These are phyloP conservation scores for Chlamydomonas sphaeroides DNA, from an alignment of 139 green algal genomes.

Conservation along the genomic window DNA sequence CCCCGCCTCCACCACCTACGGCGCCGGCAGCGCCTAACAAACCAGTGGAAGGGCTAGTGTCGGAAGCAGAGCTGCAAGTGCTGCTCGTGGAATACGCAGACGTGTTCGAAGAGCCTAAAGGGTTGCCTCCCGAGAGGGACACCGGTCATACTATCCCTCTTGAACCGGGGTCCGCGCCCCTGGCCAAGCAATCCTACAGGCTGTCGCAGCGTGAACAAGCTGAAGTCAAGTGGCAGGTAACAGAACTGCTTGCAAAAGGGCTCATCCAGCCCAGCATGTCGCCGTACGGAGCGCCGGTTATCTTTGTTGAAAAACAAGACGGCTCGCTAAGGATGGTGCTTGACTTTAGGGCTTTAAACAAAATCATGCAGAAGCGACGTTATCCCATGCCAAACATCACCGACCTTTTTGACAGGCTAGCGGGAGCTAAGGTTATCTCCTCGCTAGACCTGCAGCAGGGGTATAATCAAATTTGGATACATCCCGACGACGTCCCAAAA, in stretches of 20 bases:
- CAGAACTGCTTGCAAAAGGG: constrained; percentile 3
- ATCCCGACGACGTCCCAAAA: background rate
- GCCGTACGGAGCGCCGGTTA: constrained; percentile 51
- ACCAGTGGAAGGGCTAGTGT: too few species aligned
- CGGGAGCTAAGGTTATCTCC: background rate
- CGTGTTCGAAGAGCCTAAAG: too few species aligned
- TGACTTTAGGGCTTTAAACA: constrained; percentile 49
- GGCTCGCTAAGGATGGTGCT: constrained; percentile 60
- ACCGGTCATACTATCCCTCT: background rate
- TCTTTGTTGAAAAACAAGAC: constrained; percentile 66
- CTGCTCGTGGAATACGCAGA: too few species aligned
- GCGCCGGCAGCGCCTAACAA: too few species aligned
- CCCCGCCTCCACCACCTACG: too few species aligned
- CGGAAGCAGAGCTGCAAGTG: too few species aligned
- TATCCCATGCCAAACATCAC: constrained; percentile 26
- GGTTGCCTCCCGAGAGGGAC: too few species aligned
- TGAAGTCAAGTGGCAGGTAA: constrained; percentile 2
- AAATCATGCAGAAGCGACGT: constrained; percentile 27
- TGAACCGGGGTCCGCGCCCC: background rate
- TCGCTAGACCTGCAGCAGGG: constrained; percentile 5
- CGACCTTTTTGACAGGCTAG: background rate
- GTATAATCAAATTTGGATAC: constrained; percentile 13
- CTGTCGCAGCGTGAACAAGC: background rate
- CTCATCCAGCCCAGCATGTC: constrained; percentile 35
- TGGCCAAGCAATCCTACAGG: background rate